Conservation (phyloP, 306 rosid species). For the Arachis stenosperma region DNA sequence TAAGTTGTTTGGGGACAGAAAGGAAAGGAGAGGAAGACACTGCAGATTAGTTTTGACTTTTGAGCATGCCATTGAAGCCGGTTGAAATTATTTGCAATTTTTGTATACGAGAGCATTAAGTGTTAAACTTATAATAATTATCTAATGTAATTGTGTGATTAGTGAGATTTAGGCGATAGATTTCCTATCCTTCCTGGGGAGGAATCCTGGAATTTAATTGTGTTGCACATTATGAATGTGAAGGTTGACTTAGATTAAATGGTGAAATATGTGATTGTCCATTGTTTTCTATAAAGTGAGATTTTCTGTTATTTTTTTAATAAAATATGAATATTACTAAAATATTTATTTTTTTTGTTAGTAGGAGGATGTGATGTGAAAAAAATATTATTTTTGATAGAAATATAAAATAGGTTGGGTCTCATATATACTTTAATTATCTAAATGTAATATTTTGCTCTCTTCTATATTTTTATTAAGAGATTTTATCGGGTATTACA, state of each 20-base stretch:
- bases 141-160: not conserved
- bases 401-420: too few relatives aligned
- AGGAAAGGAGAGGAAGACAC: not conserved
- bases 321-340: too few relatives aligned
- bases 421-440: too few relatives aligned
- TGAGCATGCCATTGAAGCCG: not conserved
- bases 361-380: too few relatives aligned
- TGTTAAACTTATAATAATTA: not conserved
- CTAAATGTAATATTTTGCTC: too few relatives aligned
- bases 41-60: not conserved
- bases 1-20: too few relatives aligned
- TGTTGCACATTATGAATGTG: not conserved
- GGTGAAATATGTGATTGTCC: not conserved
- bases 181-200: conserved; percentile 18
- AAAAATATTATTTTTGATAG: too few relatives aligned
- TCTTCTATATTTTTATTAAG: too few relatives aligned
- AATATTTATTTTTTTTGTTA: too few relatives aligned
- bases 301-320: not conserved
- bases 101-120: not conserved
- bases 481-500: too few relatives aligned
- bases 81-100: not conserved
- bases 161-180: not conserved
- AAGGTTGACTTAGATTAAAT: not conserved
- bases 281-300: not conserved
- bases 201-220: not conserved